A percentile compares a stretch with the other conserved stretches of the same genome.
phyloP scores from a whole-genome alignment of 192 early-diverging fungal genomes.

The Linnemannia hyalina region DNA sequence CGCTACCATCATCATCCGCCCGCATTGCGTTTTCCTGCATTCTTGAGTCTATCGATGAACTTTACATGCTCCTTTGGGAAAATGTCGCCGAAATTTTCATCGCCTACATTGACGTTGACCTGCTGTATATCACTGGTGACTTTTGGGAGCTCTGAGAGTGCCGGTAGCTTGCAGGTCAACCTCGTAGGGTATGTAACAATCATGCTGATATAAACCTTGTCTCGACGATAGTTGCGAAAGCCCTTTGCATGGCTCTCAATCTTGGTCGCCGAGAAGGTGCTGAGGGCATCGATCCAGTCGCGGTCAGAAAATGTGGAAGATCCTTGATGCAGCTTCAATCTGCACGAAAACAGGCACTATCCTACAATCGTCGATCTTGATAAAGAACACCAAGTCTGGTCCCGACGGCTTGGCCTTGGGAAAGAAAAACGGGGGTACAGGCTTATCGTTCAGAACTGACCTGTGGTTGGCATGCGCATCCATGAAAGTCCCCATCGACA shows the following conservation, averaged over 20 bases:
- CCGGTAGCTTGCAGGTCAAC: neutral
- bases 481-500: constrained; percentile 17
- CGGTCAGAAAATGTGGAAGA: neutral
- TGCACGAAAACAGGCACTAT: constrained; percentile 11
- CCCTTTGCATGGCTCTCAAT: constrained; percentile 23
- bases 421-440: constrained; percentile 29
- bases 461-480: constrained; percentile 24
- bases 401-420: constrained; percentile 27
- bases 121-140: constrained; percentile 20
- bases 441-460: constrained; percentile 12
- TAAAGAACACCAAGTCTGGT: constrained; percentile 27
- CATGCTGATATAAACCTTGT: constrained; percentile 33
- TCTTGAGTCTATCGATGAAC: constrained; percentile 23
- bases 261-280: neutral
- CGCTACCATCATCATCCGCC: no score
- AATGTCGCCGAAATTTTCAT: constrained; percentile 6
- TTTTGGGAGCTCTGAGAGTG: constrained; percentile 1
- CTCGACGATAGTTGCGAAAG: constrained; percentile 15
- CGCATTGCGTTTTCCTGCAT: constrained; percentile 11
- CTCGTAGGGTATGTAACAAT: constrained; percentile 11
- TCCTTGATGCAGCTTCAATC: constrained; percentile 19
- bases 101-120: constrained; percentile 19
- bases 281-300: neutral
- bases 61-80: constrained; percentile 20
- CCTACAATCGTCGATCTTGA: neutral